phyloP scores from a whole-genome alignment of 306 rosid species.

The Myrica gale region DNA sequence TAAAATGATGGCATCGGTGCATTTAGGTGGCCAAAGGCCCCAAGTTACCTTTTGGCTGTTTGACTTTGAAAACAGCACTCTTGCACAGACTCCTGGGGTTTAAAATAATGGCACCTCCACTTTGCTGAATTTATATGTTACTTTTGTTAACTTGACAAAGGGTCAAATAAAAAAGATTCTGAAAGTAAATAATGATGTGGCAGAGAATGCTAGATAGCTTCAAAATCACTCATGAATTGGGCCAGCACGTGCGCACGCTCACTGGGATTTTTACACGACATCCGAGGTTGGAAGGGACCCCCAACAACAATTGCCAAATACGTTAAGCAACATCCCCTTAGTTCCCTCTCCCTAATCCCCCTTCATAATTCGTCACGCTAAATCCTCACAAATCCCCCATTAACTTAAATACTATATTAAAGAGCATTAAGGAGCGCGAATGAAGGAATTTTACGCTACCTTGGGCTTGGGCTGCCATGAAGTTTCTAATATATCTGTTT shows the following conservation, averaged over 20 bases:
- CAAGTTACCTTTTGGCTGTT: conserved; percentile 27
- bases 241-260: conserved; percentile 51
- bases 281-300: conserved; percentile 26
- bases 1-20: conserved; percentile 42
- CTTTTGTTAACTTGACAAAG: neutral
- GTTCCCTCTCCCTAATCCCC: conserved; percentile 40
- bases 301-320: conserved; percentile 39
- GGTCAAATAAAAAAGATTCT: no score
- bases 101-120: neutral
- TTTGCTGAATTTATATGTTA: neutral
- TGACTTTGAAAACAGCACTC: conserved; percentile 36
- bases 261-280: conserved; percentile 52
- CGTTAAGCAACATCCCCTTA: conserved; percentile 70
- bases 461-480: conserved; percentile 30
- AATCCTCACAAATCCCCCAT: conserved; percentile 90
- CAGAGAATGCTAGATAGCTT: conserved; percentile 38
- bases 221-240: conserved; percentile 47
- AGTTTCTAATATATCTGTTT: neutral
- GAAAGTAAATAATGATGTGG: neutral
- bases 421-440: conserved; percentile 40
- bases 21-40: conserved; percentile 34
- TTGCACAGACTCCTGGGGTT: neutral
- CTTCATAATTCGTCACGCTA: conserved; percentile 92
- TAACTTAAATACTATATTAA: neutral
- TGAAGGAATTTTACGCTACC: conserved; percentile 48